Base-by-base conservation (phyloP, 257 asterid genomes). In the Cordia subcordata region DNA sequence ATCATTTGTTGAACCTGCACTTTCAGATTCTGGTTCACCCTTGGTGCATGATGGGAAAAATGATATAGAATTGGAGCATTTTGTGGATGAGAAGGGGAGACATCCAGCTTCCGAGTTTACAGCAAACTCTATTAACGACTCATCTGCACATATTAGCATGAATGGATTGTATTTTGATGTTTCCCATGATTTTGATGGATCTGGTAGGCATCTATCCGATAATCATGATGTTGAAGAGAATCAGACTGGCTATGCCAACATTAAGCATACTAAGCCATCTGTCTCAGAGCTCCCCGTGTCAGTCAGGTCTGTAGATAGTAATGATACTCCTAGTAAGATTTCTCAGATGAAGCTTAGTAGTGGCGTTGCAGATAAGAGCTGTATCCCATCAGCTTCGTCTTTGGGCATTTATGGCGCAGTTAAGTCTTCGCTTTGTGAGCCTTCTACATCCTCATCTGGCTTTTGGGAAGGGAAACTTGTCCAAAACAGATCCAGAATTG, bases 391-490 rank as follows among this genome's bases (percentile, higher is more conserved):
- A 60, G 56, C 72, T 12, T 79, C 81, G 37, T 72, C 77, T 67
- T 61, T 65, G 40, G 57, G 64, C 78, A 63, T 46, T 57, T 60
- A 69, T 23, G 75, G 63, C 55, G 71, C 82, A 51, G 63, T 68
- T 55, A 85, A 75, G 54, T 65, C 79, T 64, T 77, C 74, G 51
- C 62, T 71, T 52, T 72, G 81, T 49, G 85, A 70, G 58, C 77
- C 89, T 37, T 79, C 92, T 56, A 70, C 83, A 66, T 72, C 82
- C 69, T 76, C 85, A 4, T 75, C 85, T 77, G 86, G 68, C 58
- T 88, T 85, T 58, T 88, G 95, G 92, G 85, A 71, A 53, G 93
- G 85, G 65, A 49, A 78, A 57, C 64, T 74, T 65, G 80, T 73
- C 55, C 61, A 47, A 64, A 54, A 65, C 58, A 76, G 74, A 69